Conservation (phyloP, 129 eudicot species). For the Cynara cardunculus region DNA sequence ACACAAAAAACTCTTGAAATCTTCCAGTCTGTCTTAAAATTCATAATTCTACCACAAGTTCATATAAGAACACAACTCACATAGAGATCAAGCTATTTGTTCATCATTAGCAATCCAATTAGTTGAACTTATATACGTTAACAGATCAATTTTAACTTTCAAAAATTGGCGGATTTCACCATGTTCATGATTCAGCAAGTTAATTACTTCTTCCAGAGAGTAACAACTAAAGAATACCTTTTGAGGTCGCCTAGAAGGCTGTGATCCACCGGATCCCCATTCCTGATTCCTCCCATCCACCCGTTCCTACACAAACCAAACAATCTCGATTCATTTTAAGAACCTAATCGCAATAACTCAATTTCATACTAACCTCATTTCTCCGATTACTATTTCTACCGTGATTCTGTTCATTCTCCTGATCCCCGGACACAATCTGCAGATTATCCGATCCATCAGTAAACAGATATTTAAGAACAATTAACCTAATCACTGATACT, state of each 20-base stretch:
- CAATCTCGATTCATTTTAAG: neutral
- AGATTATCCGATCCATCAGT: constrained; percentile 3
- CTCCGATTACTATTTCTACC: constrained; percentile 24
- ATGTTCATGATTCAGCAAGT: neutral
- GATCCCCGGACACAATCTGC: constrained; percentile 80
- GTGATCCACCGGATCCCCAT: constrained; percentile 53
- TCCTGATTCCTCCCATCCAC: constrained; percentile 44
- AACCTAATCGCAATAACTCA: neutral
- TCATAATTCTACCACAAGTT: neutral
- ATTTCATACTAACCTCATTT: constrained; percentile 34
- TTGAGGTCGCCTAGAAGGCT: constrained; percentile 40
- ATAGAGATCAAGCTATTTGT: neutral
- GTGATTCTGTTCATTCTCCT: constrained; percentile 38
- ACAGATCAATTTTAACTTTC: neutral
- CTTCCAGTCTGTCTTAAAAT: neutral
- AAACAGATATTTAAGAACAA: neutral
- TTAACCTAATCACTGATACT: neutral
- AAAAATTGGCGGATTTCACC: neutral
- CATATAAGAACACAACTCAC: neutral
- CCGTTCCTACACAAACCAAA: constrained; percentile 35
- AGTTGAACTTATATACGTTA: too few species aligned
- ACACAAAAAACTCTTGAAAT: neutral
- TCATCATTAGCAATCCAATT: neutral
- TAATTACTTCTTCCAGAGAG: neutral
- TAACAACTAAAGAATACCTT: constrained; percentile 35